A percentile compares a stretch with the other conserved stretches of the same genome.
phyloP scores from a whole-genome alignment of 2,329 filamentous ascomycete genomes.

The Stemphylium vesicarium region DNA sequence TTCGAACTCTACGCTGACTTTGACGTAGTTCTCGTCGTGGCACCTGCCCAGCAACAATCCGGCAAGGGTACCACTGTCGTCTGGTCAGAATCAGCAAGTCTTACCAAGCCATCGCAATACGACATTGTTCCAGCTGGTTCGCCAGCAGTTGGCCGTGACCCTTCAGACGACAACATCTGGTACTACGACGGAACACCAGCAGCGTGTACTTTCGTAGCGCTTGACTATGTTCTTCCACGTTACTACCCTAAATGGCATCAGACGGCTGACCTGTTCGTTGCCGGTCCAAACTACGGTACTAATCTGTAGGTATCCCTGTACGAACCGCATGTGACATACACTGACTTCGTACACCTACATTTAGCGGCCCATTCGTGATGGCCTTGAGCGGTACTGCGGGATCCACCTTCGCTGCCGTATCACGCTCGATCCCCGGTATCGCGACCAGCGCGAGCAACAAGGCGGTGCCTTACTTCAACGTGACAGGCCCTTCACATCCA shows the following conservation, averaged over 20 bases:
- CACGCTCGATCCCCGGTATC: constrained; percentile 59
- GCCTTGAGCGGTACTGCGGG: constrained; percentile 45
- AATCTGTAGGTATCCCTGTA: too few species aligned
- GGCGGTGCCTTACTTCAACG: constrained; percentile 53
- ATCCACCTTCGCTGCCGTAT: constrained; percentile 58
- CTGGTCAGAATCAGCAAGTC: constrained; percentile 53
- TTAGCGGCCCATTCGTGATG: constrained; percentile 59
- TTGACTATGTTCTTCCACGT: constrained; percentile 62
- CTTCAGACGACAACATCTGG: constrained; percentile 61
- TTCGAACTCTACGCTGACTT: background rate
- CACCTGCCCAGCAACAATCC: constrained; percentile 53
- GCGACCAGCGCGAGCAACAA: constrained; percentile 55
- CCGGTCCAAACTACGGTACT: constrained; percentile 63
- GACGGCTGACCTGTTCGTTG: constrained; percentile 60
- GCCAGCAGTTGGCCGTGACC: constrained; percentile 59
- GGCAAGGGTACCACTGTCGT: constrained; percentile 54
- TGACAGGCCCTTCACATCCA: constrained; percentile 52
- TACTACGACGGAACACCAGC: constrained; percentile 67
- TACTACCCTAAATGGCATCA: constrained; percentile 51
- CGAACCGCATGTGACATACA: too few species aligned
- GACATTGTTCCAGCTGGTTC: constrained; percentile 55
- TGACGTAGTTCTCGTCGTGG: constrained; percentile 50
- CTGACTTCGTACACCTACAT: too few species aligned
- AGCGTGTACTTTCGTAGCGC: constrained; percentile 61
- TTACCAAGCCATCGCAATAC: constrained; percentile 54